Conservation (phyloP, 2,329 filamentous ascomycete genomes). For the Scopulariopsis brevicaulis region DNA sequence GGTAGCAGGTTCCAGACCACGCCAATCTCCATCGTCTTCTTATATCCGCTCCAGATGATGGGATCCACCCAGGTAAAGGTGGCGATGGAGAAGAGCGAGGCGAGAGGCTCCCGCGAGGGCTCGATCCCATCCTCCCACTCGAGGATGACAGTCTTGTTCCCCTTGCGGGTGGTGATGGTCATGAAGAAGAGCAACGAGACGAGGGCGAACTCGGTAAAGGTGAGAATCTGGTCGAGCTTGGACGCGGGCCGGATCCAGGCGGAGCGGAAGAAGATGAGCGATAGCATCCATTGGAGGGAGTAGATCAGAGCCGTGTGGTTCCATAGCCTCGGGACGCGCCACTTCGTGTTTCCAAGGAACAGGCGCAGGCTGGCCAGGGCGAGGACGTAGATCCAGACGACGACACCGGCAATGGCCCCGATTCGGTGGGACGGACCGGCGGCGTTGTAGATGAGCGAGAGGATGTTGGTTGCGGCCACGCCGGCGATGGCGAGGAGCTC, state of each 20-base stretch:
- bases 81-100: conserved; percentile 77
- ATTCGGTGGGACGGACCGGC: conserved; percentile 47
- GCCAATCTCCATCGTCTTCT: conserved; percentile 66
- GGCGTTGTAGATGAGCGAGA: conserved; percentile 47
- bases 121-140: conserved; percentile 84
- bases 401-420: conserved; percentile 54
- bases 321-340: conserved; percentile 66
- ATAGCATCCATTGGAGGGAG: conserved; percentile 68
- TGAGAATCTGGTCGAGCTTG: conserved; percentile 47
- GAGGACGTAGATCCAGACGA: conserved; percentile 73
- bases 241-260: conserved; percentile 68
- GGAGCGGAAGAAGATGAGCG: conserved; percentile 71
- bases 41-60: conserved; percentile 83
- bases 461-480: conserved; percentile 57
- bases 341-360: conserved; percentile 52
- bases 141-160: conserved; percentile 78
- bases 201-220: conserved; percentile 64
- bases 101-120: conserved; percentile 75
- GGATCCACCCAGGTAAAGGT: conserved; percentile 88
- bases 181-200: conserved; percentile 64
- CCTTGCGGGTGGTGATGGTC: conserved; percentile 73
- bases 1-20: conserved; percentile 88
- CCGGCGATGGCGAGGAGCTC: conserved; percentile 68
- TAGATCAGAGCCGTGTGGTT: conserved; percentile 87
- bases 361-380: conserved; percentile 63